Conservation (phyloP, 1,284 basidiomycete genomes). For the Boletus austroedulis region DNA sequence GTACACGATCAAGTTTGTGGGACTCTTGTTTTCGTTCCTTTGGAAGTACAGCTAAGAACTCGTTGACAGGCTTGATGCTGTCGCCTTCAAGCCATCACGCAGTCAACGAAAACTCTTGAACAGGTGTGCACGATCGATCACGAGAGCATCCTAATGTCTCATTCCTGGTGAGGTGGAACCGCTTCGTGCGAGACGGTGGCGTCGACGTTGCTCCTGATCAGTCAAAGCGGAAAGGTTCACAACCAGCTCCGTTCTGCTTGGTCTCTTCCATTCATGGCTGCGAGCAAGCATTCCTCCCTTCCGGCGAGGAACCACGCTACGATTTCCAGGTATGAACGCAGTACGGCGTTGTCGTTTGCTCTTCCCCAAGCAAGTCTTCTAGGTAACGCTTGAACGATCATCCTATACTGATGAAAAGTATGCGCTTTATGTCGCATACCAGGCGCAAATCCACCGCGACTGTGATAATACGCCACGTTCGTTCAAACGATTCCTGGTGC, state of each 20-base stretch:
- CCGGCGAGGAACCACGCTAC: conserved; percentile 30
- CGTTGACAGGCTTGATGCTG: conserved; percentile 62
- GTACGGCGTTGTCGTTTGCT: neutral
- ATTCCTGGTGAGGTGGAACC: conserved; percentile 64
- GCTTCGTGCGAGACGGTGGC: conserved; percentile 54
- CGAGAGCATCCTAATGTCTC: conserved; percentile 9
- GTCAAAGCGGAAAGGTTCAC: conserved; percentile 20
- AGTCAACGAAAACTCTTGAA: conserved; percentile 77
- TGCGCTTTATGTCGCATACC: conserved; percentile 73
- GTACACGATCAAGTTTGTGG: conserved; percentile 78
- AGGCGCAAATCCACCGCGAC: conserved; percentile 75
- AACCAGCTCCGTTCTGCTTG: conserved; percentile 38
- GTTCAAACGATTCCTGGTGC: conserved; percentile 77
- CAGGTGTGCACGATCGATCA: conserved; percentile 43
- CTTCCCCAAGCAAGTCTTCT: conserved; percentile 1
- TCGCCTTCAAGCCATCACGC: conserved; percentile 70
- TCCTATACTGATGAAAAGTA: conserved; percentile 81
- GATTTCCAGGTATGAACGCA: conserved; percentile 51
- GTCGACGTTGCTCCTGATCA: conserved; percentile 34
- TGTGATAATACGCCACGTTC: conserved; percentile 46
- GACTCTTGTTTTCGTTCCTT: conserved; percentile 5
- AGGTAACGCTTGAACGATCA: conserved; percentile 76
- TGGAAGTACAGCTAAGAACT: conserved; percentile 1
- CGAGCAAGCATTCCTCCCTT: conserved; percentile 33
- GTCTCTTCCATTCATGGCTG: conserved; percentile 45